Evolutionary conservation across 306 rosid species (phyloP), one percentile per base, ranked within the genome.

Genomic region (Castanospermum australe): DNA sequence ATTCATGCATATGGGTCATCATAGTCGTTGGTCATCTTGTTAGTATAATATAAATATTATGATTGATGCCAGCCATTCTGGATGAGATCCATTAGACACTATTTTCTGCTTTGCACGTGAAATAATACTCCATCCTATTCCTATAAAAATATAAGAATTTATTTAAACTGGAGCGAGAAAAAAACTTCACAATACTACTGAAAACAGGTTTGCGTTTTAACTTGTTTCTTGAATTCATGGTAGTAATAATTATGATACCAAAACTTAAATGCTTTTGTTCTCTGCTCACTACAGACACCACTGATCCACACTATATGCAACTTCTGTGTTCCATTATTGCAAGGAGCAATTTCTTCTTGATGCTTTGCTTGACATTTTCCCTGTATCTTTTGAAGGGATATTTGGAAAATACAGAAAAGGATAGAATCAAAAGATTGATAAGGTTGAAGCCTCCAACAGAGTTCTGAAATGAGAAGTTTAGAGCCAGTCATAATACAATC

Each of bases 401-500:
- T 80, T 84, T 95, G 85, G 99, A 95, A 86, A 91, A 91, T 72
- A 90, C 96, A 4, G 99, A 95, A 77, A 95, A 92, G 71, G 98
- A 95, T 14, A 86, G 92, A 88, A 88, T 95, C 89, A 95, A 86
- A 87, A 88, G 99, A 84, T 83, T 95, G 88, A 85, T 86, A 77
- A 86, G 98, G 90, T 78, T 92, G 52, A 95, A 86, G 76, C 98
- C 98, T 85, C 99, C 97, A 15, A 87, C 90, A 8, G 98, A 92
- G 70, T 87, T 91, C 76, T 92, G 86, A n/a, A 87, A 69, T 62
- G 59, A 73, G 76, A 71, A 56, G 25, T 71, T 20, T 14, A 15
- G 38, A 68, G 76, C 50, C 67, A 55, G 33, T 52, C 56, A 30
- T 65, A n/a, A 63, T 35, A 12, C 39, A 33, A 22, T 20, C 28